phyloP scores from a whole-genome alignment of 1,139 yeast species.

The Pneumocystis carinii region DNA sequence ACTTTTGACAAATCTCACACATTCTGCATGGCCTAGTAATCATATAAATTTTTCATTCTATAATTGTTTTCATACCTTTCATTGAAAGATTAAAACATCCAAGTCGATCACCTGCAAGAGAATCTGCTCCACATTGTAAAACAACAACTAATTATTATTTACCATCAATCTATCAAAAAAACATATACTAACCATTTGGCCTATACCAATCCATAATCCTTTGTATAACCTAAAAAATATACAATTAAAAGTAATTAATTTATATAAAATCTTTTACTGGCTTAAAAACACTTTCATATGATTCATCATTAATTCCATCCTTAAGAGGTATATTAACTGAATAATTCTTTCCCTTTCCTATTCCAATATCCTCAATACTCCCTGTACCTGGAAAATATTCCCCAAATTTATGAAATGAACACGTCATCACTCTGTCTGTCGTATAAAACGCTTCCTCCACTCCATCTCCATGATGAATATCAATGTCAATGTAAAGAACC shows the following conservation, averaged over 20 bases:
- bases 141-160: conserved; percentile 32
- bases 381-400: conserved; percentile 95
- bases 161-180: neutral
- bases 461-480: conserved; percentile 95
- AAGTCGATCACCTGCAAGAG: conserved; percentile 46
- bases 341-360: conserved; percentile 73
- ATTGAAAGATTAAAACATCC: conserved; percentile 66
- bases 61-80: conserved; percentile 25
- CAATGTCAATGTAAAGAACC: neutral
- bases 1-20: conserved; percentile 69
- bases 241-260: conserved; percentile 23
- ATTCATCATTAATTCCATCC: conserved; percentile 81
- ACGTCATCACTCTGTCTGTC: conserved; percentile 91
- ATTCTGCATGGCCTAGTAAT: conserved; percentile 59
- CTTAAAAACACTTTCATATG: conserved; percentile 71
- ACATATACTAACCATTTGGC: conserved; percentile 67
- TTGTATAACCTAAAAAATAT: conserved; percentile 16
- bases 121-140: conserved; percentile 23
- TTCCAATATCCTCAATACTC: conserved; percentile 69
- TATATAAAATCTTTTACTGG: conserved; percentile 32
- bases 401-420: conserved; percentile 89
- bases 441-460: conserved; percentile 94
- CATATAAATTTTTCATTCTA: neutral
- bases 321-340: conserved; percentile 76
- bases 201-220: conserved; percentile 82